phyloP scores from a whole-genome alignment of 768 basidiomycete genomes.

The Gloeophyllum trabeum region DNA sequence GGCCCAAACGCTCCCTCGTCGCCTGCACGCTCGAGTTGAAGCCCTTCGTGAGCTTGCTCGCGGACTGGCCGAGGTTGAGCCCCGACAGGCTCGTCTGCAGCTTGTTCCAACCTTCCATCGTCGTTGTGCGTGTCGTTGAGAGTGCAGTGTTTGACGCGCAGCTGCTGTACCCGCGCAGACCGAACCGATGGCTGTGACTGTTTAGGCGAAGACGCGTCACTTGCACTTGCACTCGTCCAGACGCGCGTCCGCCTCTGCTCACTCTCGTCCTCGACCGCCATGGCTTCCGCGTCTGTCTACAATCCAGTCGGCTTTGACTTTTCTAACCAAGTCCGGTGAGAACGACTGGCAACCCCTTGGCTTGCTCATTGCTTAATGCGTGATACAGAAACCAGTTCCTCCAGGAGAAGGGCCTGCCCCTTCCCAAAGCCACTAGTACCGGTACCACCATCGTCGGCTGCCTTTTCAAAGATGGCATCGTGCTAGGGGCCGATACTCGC shows the following conservation, averaged over 20 bases:
- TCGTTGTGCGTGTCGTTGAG: background rate
- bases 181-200: background rate
- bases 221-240: background rate
- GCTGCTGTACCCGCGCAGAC: background rate
- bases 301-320: slow-evolving; percentile 63
- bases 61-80: slow-evolving; percentile 67
- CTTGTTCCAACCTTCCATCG: slow-evolving; percentile 54
- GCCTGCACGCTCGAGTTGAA: slow-evolving; percentile 79
- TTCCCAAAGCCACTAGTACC: slow-evolving; percentile 82
- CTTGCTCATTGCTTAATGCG: background rate
- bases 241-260: background rate
- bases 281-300: slow-evolving; percentile 38
- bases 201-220: background rate
- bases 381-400: slow-evolving; percentile 59
- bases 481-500: slow-evolving; percentile 93
- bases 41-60: slow-evolving; percentile 67
- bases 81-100: slow-evolving; percentile 47
- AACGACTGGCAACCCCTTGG: slow-evolving; percentile 1
- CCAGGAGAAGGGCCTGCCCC: slow-evolving; percentile 52
- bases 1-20: slow-evolving; percentile 79
- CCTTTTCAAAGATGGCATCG: slow-evolving; percentile 83
- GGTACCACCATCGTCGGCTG: slow-evolving; percentile 98
- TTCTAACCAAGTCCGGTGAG: slow-evolving; percentile 61
- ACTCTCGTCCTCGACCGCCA: slow-evolving; percentile 9
- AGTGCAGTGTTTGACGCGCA: slow-evolving; percentile 1